Conservation (phyloP, 148 eudicot species). For the Dianthus caryophyllus region DNA sequence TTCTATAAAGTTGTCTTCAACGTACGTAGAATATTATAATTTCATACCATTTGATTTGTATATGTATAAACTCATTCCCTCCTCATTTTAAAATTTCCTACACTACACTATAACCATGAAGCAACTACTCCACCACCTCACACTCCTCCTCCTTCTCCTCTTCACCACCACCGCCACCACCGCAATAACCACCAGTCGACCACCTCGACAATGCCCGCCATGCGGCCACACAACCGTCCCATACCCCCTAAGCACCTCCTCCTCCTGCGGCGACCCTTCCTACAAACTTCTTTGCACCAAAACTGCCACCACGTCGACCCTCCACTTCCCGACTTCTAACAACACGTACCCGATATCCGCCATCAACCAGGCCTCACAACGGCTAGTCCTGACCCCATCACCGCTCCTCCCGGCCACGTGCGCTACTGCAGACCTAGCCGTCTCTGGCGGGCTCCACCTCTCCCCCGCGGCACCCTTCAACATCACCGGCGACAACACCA, state of each 20-base stretch:
- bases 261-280: constrained; percentile 64
- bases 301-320: constrained; percentile 22
- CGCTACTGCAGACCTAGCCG: constrained; percentile 54
- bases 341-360: constrained; percentile 70
- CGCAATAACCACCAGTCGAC: constrained; percentile 20
- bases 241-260: constrained; percentile 78
- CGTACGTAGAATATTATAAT: too few relatives aligned
- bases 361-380: constrained; percentile 42
- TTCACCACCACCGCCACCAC: constrained; percentile 21
- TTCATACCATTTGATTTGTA: too few relatives aligned
- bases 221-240: constrained; percentile 72
- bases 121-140: constrained; percentile 9
- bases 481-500: constrained; percentile 79
- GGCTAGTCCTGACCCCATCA: constrained; percentile 57
- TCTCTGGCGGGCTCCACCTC: constrained; percentile 54
- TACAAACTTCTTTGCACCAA: constrained; percentile 61
- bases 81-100: too few relatives aligned
- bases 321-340: constrained; percentile 58
- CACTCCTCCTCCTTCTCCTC: constrained; percentile 18
- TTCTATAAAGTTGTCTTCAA: too few relatives aligned
- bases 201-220: constrained; percentile 37
- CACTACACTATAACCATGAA: too few relatives aligned
- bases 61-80: too few relatives aligned
- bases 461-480: constrained; percentile 65
- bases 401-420: constrained; percentile 55